Evolutionary conservation across 2,329 filamentous ascomycete species (phyloP).

Genomic region (Emergomyces orientalis): DNA sequence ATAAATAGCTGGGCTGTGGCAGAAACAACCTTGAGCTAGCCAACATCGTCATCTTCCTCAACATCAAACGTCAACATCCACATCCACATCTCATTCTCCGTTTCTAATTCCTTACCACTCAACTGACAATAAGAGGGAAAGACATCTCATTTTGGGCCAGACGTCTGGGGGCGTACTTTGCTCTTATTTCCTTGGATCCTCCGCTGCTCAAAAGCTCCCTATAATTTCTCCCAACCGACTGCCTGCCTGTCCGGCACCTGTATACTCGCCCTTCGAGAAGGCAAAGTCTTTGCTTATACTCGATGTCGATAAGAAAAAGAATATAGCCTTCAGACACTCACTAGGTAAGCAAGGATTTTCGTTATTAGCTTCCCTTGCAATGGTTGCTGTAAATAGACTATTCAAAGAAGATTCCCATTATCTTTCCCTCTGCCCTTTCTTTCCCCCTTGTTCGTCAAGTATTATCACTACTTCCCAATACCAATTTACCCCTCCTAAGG

Average conservation of each 20-base stretch:
- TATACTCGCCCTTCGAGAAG: not conserved
- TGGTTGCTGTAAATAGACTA: not conserved
- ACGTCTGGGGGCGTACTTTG: not conserved
- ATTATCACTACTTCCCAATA: not conserved
- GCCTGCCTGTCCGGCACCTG: not conserved
- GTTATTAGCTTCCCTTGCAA: slow-evolving; percentile 1
- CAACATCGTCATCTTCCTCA: not conserved
- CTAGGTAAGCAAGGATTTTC: slow-evolving; percentile 4
- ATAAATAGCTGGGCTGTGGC: not conserved
- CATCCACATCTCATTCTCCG: not conserved
- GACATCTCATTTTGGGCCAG: not conserved
- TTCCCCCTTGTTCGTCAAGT: not conserved
- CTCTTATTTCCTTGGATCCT: not conserved
- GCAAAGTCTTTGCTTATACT: not conserved
- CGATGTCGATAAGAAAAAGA: not conserved
- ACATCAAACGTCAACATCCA: not conserved
- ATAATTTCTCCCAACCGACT: no score
- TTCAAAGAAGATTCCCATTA: not conserved
- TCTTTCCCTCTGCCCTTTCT: not conserved
- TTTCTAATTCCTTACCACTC: not conserved
- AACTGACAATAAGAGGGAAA: not conserved
- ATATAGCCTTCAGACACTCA: not conserved
- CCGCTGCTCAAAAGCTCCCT: not conserved
- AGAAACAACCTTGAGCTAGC: not conserved
- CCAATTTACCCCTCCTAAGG: not conserved